phyloP scores from a whole-genome alignment of 345 rosid species.

The Arabis alpina region DNA sequence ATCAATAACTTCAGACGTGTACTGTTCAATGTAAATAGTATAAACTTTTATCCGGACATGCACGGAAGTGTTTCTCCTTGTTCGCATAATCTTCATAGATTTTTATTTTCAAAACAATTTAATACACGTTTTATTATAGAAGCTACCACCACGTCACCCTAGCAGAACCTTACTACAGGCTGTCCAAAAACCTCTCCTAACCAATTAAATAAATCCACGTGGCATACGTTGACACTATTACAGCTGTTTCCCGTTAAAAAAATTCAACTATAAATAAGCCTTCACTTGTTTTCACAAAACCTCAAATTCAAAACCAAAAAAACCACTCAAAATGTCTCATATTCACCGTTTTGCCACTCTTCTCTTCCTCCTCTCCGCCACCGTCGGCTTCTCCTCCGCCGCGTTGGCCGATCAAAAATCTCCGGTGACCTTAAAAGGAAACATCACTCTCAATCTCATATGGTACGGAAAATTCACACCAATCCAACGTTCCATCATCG shows the following conservation, averaged over 20 bases:
- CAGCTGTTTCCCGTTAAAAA: slow-evolving; percentile 41
- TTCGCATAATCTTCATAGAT: slow-evolving; percentile 9
- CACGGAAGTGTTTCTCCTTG: slow-evolving; percentile 39
- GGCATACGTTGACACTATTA: slow-evolving; percentile 28
- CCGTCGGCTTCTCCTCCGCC: slow-evolving; percentile 26
- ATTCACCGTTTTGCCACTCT: slow-evolving; percentile 34
- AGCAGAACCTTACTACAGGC: slow-evolving; percentile 38
- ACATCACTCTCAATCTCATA: slow-evolving; percentile 65
- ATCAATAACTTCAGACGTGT: slow-evolving; percentile 18
- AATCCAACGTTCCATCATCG: slow-evolving; percentile 69
- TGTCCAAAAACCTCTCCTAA: slow-evolving; percentile 23
- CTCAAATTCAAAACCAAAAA: background rate
- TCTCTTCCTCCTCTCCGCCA: slow-evolving; percentile 28
- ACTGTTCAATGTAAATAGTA: slow-evolving; percentile 33
- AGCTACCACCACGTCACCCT: slow-evolving; percentile 42
- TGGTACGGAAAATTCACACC: slow-evolving; percentile 89
- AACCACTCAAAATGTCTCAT: slow-evolving; percentile 20
- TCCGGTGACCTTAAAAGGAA: slow-evolving; percentile 59
- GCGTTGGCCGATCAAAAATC: slow-evolving; percentile 35
- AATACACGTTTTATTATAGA: slow-evolving; percentile 16
- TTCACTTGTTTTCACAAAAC: slow-evolving; percentile 4
- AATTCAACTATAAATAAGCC: slow-evolving; percentile 18
- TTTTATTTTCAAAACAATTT: background rate
- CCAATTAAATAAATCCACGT: slow-evolving; percentile 42
- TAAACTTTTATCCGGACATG: slow-evolving; percentile 39